Base-by-base conservation (phyloP, 768 basidiomycete species). In the Lactarius evosmus region DNA sequence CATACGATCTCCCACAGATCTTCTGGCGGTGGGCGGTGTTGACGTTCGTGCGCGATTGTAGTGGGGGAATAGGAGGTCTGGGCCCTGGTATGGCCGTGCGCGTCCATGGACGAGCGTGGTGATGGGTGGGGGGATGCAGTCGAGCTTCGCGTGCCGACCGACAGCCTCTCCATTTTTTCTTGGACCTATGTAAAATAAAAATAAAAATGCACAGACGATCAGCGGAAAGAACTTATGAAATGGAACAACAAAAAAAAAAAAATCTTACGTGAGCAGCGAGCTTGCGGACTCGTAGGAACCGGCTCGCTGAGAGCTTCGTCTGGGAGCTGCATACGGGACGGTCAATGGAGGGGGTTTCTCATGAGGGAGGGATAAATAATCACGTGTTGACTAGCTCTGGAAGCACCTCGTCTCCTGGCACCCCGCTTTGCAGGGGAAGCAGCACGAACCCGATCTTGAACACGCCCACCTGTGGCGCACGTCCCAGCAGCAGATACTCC, bases 361-460 rank as follows among this genome's bases (percentile, higher is more conserved):
- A n/a, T 12, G 46, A 46, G 25, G 12, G 25, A 49, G 14, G 46
- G 14, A 7, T 22, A 46, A 38, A 36, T 7, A 83, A 91, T 71
- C 70, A 96, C 95, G 86, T 86, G 72, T 92, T 93, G 62, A 96
- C 79, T 61, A 98, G 76, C 69, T 93, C 92, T 0, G 92, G 91
- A 41, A 97, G 74, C 66, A 80, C 78, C 65, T 89, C 83, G 32
- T 75, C 79, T 32, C 79, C 79, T 0, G 82, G 79, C 58, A 87
- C 83, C 63, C 83, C 82, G 63, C 77, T 81, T 2, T 75, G 78
- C 83, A 84, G 91, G 1, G 95, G 94, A 66, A 95, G 78, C 40
- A 99, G 75, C 22, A 96, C 84, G 72, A 98, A 99, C 69, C 93
- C 92, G 50, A 98, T 72, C 77, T 98, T 99, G 57, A 82, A 78